Evolutionary conservation across 352 stramenopile genomes (phyloP), one percentile per base, ranked within the genome.

Genomic region (Labyrinthula sp.): DNA sequence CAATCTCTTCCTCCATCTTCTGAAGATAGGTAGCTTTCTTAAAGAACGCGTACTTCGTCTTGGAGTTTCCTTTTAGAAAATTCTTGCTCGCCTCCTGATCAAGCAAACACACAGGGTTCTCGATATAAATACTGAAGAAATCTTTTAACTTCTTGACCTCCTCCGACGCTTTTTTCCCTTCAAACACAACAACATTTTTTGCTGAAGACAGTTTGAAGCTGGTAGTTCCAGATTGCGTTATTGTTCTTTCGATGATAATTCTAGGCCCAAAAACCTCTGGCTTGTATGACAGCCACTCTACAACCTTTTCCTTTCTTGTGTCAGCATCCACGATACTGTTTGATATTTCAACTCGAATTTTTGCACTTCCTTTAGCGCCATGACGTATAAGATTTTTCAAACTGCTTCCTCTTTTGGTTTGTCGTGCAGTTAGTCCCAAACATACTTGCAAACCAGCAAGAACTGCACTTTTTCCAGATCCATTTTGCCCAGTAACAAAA

Each of bases 21-120:
- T 88, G 79, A 35, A 93, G 52, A 54, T 93, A 82, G 0, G 82
- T 95, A 0, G 82, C 89, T 54, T 90, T 88, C 46, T 89, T 67
- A 45, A 95, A 96, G 59, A 96, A 95, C 20, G 70, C 71, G 67
- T 94, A 97, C 57, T 97, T 97, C 30, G 94, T 82, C 10, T 70
- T 62, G 2, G 72, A 59, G 46, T 85, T 90, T 27, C 84, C 84
- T 18, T 83, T 88, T 17, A 95, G 58, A 57, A 97, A 97, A 41
- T 92, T 72, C 61, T 95, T 95, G 10, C 83, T 80, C 46, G 94
- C 92, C 62, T 95, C 85, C 58, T 97, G 87, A 60, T 95, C 83
- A 28, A 95, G 58, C 26, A 95, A 81, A 2, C 79, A 78, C 21
- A 88, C 90, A 25, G 87, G 87, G 67, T 97, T 97, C 47, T 95